Evolutionary conservation across 176 grass and related monocot genomes (phyloP).

Genomic region (Ananas comosus): DNA sequence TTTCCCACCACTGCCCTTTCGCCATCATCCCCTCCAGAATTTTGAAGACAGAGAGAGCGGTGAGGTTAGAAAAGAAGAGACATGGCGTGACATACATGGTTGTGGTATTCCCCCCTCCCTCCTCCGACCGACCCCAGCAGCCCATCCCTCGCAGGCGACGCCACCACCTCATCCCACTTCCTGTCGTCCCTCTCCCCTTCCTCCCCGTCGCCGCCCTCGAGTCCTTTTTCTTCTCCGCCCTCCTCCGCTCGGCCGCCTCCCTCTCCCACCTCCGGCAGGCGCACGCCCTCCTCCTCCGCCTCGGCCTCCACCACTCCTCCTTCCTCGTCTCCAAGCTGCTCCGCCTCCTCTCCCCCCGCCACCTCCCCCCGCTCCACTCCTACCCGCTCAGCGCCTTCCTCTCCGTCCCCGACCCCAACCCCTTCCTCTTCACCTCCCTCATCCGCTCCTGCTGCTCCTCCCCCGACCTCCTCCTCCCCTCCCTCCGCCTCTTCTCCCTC

Average conservation of each 20-base stretch:
- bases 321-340: not conserved
- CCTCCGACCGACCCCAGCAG: too few species aligned
- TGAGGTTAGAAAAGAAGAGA: not conserved
- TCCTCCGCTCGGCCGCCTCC: not conserved
- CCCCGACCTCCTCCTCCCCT: not conserved
- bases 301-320: not conserved
- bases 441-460: not conserved
- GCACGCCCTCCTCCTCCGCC: slow-evolving; percentile 6
- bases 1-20: too few species aligned
- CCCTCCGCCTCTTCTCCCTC: not conserved
- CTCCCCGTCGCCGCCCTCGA: not conserved
- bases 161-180: not conserved
- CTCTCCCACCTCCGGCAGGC: not conserved
- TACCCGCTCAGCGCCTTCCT: not conserved
- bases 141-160: not conserved
- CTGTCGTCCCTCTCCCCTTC: not conserved
- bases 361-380: not conserved
- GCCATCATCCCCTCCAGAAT: too few species aligned
- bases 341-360: not conserved
- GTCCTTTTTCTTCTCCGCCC: not conserved
- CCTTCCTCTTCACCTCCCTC: not conserved
- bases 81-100: not conserved
- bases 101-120: too few species aligned
- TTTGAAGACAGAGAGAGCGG: too few species aligned
- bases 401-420: not conserved